Evolutionary conservation across 495 filamentous ascomycete species (phyloP), one percentile per base, ranked within the genome.

Genomic region (Aspergillus sclerotiicarbonarius): DNA sequence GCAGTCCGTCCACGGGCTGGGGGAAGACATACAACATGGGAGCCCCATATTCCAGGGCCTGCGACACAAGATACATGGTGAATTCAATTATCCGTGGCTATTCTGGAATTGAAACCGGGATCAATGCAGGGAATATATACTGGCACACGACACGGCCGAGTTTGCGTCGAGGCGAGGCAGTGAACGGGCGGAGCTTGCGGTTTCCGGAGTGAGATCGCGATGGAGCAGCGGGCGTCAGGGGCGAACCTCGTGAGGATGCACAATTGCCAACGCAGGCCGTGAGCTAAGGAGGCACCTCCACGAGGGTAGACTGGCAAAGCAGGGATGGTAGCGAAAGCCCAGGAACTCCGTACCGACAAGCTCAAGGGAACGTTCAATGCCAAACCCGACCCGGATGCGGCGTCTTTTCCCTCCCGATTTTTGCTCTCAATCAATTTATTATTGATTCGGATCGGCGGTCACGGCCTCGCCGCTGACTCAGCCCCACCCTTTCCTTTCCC

Each of bases 1-100:
- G 3, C 25, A n/a, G 31, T 15, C 8, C 6, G 43, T 16, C 25
- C 8, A 20, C 9, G 4, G 44, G 20, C 18, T 15, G 33, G 51
- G 25, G 25, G 15, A 25, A 18, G 54, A 61, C 76, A 21, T 67
- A 79, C 76, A 79, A 79, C 20, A 77, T 18, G 6, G 76, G 76
- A 41, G 76, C 76, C 56, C 63, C 76, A 77, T 77, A 79, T 66
- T 79, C 75, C 50, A 79, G 62, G 56, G 68, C 68, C 8, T 70
- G 57, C 44, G 71, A 70, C 29, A 77, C 51, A 47, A 79, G 63
- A 67, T 67, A 70, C 76, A 79, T 78, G 19, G 51, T 65, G 62
- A 15, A 51, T 51, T 32, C 33, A 56, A 58, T 60, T 21, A 51
- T 44, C 51, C 57, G 19, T 12, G 13, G 20, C 29, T 30, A 25